Base-by-base conservation (phyloP, 73 alveolate genomes). In the Tetrahymena elliotti region DNA sequence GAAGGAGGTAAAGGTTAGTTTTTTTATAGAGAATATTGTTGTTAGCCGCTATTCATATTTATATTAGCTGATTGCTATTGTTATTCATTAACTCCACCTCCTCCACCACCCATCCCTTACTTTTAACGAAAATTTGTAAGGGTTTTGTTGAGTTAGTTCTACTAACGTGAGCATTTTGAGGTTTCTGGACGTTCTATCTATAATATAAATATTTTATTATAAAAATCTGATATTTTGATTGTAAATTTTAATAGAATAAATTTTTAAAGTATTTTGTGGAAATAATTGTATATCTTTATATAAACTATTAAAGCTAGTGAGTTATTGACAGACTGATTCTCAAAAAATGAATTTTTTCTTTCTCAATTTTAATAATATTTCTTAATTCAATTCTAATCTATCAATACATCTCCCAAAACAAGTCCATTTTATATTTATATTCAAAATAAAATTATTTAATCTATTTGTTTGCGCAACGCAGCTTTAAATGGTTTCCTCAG, bases 31-130 rank as follows among this genome's bases (percentile, higher is more conserved):
- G 34, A 68, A 31, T 68, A 68, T 68, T 68, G 33, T 24, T 68
- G 36, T 31, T 68, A 68, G 2, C 36, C 34, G 33, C 88, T 68
- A 68, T n/a, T 68, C n/a, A 47, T 47, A 47, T 47, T 47, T 47
- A 13, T 13, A 47, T 31, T 31, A 18, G 88, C n/a, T n/a, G 88
- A 1, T 68, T 27, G 34, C 36, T 3, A 36, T 31, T 68, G n/a
- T 68, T 68, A 24, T 24, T 68, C 88, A 68, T 31, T 68, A 6
- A 16, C 36, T 18, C 88, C 82, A 8, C 82, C 88, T 68, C 88
- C 88, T n/a, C 88, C 88, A n/a, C 88, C 88, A 24, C 88, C 88
- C 88, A 68, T 68, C 88, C 88, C 88, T 68, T 68, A 68, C n/a
- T 68, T 68, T 68, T 68, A 68, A 31, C 88, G 88, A 68, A 68